Base-by-base conservation (phyloP, 176 grass and related monocot species). In the Carex parvula region DNA sequence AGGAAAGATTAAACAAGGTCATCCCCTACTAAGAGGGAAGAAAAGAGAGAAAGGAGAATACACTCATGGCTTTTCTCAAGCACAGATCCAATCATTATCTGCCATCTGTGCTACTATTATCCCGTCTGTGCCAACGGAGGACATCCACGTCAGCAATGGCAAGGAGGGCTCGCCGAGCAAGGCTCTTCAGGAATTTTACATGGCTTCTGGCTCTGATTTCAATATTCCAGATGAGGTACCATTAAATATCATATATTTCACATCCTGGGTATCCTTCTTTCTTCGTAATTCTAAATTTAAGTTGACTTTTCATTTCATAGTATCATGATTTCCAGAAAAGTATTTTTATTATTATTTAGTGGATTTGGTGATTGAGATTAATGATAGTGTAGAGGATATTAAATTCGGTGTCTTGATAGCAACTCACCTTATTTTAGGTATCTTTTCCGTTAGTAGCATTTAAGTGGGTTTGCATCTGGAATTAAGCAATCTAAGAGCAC, bases 11-110 rank as follows among this genome's bases (percentile, higher is more conserved):
- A 54, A 53, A 80, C n/a, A 60, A 37, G 94, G 94, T 0, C 96
- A 95, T 84, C 93, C 91, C 76, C 85, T 93, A n/a, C 88, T 95
- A 10, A 65, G 86, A 42, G 84, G 80, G 77, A 73, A 84, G 85
- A 64, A 69, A 6, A 54, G 30, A 8, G 5, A 80, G 71, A 84
- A 70, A 5, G 88, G 84, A 85, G 60, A 64, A 2, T 93, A 95
- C 85, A 90, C 85, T 16, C 96, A 98, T 84, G 96, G 91, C 33
- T 90, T 98, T 86, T 98, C 89, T n/a, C 60, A 78, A 72, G 83
- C 86, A 58, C 91, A 98, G 85, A 92, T 98, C 84, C 35, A 84
- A 52, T 42, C 83, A 10, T 82, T 98, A 63, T 60, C 93, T 29
- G 87, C 91, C 7, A 53, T 86, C 3, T 98, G 96, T 63, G 89